phyloP scores from a whole-genome alignment of 306 rosid genomes.

The Trichosanthes truncata region DNA sequence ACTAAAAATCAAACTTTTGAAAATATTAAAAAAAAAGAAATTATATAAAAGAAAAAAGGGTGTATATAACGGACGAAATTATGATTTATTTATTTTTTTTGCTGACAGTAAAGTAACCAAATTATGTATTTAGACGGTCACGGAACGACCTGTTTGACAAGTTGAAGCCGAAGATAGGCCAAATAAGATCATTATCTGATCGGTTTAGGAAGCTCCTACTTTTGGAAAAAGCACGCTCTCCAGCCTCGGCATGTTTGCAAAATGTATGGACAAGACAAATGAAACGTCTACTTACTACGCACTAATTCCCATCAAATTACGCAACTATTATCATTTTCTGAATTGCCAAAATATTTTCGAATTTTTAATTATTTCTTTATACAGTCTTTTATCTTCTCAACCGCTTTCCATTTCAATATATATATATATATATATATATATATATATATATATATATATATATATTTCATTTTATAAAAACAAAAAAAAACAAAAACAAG shows the following conservation, averaged over 20 bases:
- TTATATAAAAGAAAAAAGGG: too few relatives aligned
- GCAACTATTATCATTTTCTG: background rate
- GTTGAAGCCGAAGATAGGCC: background rate
- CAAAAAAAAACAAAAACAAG: background rate
- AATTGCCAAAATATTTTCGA: background rate
- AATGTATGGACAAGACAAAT: background rate
- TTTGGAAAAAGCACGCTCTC: background rate
- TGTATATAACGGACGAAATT: background rate
- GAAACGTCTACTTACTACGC: background rate
- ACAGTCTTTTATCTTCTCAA: background rate
- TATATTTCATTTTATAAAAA: too few relatives aligned
- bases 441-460: too few relatives aligned
- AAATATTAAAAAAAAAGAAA: too few relatives aligned
- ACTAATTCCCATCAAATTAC: background rate
- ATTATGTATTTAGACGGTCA: background rate
- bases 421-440: too few relatives aligned
- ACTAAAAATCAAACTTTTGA: too few relatives aligned
- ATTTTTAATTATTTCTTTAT: too few relatives aligned
- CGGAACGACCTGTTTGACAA: background rate
- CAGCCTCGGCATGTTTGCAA: background rate
- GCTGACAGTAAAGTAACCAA: background rate
- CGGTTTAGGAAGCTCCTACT: background rate
- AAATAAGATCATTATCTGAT: background rate
- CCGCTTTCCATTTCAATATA: background rate
- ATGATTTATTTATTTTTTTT: background rate